phyloP scores from a whole-genome alignment of 192 early-diverging fungal genomes.

The Gryganskiella cystojenkinii region DNA sequence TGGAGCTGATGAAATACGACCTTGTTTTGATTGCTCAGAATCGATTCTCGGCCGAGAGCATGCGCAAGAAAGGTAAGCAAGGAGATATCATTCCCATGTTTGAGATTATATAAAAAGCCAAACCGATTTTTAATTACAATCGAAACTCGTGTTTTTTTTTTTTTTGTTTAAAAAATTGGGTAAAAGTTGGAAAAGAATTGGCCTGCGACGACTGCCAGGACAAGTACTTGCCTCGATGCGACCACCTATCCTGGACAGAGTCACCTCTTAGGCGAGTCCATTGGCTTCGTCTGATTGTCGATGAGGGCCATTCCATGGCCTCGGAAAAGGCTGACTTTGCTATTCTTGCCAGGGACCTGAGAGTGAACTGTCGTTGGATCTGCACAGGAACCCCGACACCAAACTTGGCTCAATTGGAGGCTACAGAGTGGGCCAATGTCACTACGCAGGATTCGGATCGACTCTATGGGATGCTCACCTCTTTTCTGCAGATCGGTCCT shows the following conservation, averaged over 20 bases:
- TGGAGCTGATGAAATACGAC: constrained; percentile 69
- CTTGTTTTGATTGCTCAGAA: constrained; percentile 76
- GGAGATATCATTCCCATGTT: not conserved
- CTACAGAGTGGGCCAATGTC: not conserved
- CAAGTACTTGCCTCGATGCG: constrained; percentile 50
- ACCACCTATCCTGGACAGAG: constrained; percentile 24
- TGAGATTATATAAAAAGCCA: not conserved
- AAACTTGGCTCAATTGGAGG: constrained; percentile 64
- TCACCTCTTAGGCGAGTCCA: constrained; percentile 79
- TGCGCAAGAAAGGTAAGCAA: constrained; percentile 12
- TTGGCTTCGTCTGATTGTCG: constrained; percentile 85
- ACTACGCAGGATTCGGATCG: constrained; percentile 56
- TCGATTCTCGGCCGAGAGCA: constrained; percentile 72
- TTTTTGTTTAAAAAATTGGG: too few species aligned
- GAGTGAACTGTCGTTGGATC: constrained; percentile 71
- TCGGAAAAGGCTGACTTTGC: constrained; percentile 56
- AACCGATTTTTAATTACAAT: too few species aligned
- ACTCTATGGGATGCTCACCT: constrained; percentile 66
- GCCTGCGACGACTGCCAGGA: not conserved
- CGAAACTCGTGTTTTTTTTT: too few species aligned
- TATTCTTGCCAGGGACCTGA: constrained; percentile 66
- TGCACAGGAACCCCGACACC: constrained; percentile 79
- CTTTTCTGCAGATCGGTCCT: constrained; percentile 72
- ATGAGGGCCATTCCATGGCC: constrained; percentile 84
- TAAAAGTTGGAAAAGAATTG: too few species aligned